Evolutionary conservation across 1,284 basidiomycete genomes (phyloP), one percentile per base, ranked within the genome.

Genomic region (Cutaneotrichosporon dermatis): DNA sequence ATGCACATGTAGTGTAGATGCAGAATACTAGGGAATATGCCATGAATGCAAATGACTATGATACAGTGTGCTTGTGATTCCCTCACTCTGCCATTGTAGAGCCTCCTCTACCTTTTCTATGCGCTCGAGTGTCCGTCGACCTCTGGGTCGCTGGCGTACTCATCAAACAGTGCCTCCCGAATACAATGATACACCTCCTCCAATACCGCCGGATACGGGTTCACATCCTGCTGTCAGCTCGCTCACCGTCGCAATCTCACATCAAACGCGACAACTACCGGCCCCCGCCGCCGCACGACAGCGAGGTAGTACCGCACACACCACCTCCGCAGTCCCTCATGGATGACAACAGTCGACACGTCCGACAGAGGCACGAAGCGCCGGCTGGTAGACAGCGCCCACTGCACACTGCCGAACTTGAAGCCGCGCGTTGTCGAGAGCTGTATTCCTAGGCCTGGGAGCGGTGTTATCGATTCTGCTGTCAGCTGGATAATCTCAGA

Each of bases 401-500:
- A 35, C 12, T 41, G 34, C 16, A 15, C 58, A 44, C 55, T 12
- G 40, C 64, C 57, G 11, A 55, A 3, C 7, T 13, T 15, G 13
- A 73, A 25, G 4, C 69, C 68, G 12, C 63, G 64, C 86, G 25
- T 78, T 64, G 74, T 89, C 83, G 46, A 82, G 76, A 66, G 82
- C 79, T 67, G 83, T 77, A 72, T 85, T 80, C 57, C 88, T 81
- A 79, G 88, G 84, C 61, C 87, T 85, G 71, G 52, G 36, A 69
- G 52, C 0, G 73, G 64, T 2, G 61, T 70, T 45, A 73, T 54
- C 1, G 72, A 70, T 61, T 77, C 75, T 77, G 61, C 9, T 9
- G 65, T 66, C 54, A 65, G 62, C 46, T 25, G 25, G 25, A 25
- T 25, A 25, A 25, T 25, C 25, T 25, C 25, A 25, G 25, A 25